Evolutionary conservation across 192 early-diverging fungal genomes (phyloP).

Genomic region (Chytriomyces confervae): DNA sequence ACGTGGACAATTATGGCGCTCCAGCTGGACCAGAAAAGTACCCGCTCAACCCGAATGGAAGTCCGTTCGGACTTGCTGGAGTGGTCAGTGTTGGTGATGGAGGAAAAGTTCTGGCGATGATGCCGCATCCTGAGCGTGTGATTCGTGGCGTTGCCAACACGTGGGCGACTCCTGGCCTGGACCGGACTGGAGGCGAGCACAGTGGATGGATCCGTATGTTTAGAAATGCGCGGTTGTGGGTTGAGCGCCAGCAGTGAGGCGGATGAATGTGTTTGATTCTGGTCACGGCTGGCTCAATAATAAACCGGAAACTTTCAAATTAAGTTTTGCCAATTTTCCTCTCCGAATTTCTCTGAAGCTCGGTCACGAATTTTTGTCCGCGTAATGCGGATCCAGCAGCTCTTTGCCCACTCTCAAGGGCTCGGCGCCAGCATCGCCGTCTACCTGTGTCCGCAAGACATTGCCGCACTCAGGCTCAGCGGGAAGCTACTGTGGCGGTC

Average conservation of each 20-base stretch:
- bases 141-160: slow-evolving; percentile 86
- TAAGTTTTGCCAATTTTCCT: neutral
- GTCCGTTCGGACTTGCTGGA: slow-evolving; percentile 84
- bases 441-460: no score
- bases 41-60: slow-evolving; percentile 98
- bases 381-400: no score
- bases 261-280: no score
- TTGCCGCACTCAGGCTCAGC: no score
- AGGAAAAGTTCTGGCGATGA: slow-evolving; percentile 91
- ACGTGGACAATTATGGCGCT: no score
- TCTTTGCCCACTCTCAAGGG: no score
- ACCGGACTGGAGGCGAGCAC: slow-evolving; percentile 64
- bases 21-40: slow-evolving; percentile 79
- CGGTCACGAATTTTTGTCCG: neutral
- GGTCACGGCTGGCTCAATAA: no score
- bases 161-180: slow-evolving; percentile 62
- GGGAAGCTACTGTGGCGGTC: no score
- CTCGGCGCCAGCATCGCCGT: no score
- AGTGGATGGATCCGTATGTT: slow-evolving; percentile 95
- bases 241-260: slow-evolving; percentile 42
- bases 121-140: slow-evolving; percentile 99
- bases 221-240: slow-evolving; percentile 90
- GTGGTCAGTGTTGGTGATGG: slow-evolving; percentile 71
- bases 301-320: neutral
- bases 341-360: neutral